Base-by-base conservation (phyloP, 345 rosid species). In the Xanthoceras sorbifolium region DNA sequence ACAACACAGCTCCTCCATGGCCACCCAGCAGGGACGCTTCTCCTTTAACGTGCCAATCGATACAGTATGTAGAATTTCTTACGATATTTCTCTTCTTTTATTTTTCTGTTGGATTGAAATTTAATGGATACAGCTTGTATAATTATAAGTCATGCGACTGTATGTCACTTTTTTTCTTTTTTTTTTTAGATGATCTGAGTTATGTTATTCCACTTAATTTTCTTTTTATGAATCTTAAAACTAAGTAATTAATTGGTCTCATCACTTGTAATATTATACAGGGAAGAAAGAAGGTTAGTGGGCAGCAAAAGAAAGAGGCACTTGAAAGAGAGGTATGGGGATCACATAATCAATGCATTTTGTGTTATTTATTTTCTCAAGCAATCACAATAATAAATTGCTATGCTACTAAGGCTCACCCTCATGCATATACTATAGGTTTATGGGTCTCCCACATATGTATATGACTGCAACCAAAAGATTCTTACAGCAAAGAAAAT, bases 311-410 rank as follows among this genome's bases (percentile, higher is more conserved):
- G 84, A 90, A 77, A 82, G 97, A 89, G 78, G 90, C 84, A 67
- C 90, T 93, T 42, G 91, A 93, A 89, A 87, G 89, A 87, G 98
- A 95, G 97, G 99, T 95, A 87, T 76, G 69, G 26, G 50, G 3
- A 57, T 17, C 7, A 36, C n/a, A 1, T 22, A 15, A 48, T 20
- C 9, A 32, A 65, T 17, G 7, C 28, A 17, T 48, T 10, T 10
- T 48, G 17, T 57, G 14, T 22, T n/a, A 20, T n/a, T 23, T 2
- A 57, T 57, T 57, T 57, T 57, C 1, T 57, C 62, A 57, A 57
- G 4, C 26, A 22, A 22, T 57, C 6, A 20, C 25, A 20, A 1
- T 57, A 57, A 57, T 57, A 20, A 57, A n/a, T 57, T 20, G 25
- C 8, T n/a, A 20, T 57, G 10, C 28, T 23, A n/a, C 6, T 42